Base-by-base conservation (phyloP, 345 rosid genomes). In the Acer yangbiense region DNA sequence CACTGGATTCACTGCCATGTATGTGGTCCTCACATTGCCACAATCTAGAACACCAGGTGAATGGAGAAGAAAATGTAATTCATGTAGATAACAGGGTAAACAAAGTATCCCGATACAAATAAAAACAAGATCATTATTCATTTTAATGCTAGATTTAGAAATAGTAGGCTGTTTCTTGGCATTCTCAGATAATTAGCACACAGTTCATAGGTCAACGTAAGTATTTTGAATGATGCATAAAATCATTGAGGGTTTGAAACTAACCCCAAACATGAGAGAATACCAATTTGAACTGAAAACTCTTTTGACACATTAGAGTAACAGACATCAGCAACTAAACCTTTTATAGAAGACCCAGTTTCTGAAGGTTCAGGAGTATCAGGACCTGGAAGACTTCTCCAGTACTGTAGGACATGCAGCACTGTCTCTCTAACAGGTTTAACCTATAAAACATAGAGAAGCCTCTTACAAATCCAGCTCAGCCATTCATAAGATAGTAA, bases 381-480 rank as follows among this genome's bases (percentile, higher is more conserved):
- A 75, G 83, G 77, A 52, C 94, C 91, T 1, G 86, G 89, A 86
- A 91, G 83, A 77, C 75, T 85, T 89, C 82, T 93, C 99, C 99
- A 95, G 82, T 80, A 85, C 78, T 89, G 94, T n/a, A 95, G 80
- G 54, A 98, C 94, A 76, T 87, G 90, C 60, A 88, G 43, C 43
- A 90, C 91, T 1, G 91, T 79, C 81, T 95, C 99, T 85, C 99
- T 90, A 64, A 95, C 98, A 75, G 99, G 99, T 83, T 93, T 95
- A 77, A 95, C 99, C 99, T 93, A 54, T 80, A 73, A 82, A 73
- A 79, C 50, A 57, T 58, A 68, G 46, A 75, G 39, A 71, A 81
- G 25, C 75, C 77, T 66, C 50, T 69, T 27, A 58, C 35, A 41
- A 64, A 46, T 66, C 32, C 41, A 76, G 58, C 32, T n/a, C 44